These are phyloP conservation scores for Zea luxurians DNA, from an alignment of 176 grass and related monocot species.

Conservation along the genomic window DNA sequence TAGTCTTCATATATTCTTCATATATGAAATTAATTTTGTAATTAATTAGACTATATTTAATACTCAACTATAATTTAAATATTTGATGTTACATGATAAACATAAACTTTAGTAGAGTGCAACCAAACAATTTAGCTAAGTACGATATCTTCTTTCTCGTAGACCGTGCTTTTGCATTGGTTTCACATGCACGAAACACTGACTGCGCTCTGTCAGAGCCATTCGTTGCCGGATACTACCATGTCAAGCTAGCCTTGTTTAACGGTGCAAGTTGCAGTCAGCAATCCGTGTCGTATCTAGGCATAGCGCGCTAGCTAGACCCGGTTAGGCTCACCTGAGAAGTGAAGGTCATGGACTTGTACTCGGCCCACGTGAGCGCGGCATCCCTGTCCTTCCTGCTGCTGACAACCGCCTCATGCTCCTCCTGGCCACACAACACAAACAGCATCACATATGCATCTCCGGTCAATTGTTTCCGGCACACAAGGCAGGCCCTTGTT, in stretches of 20 bases:
- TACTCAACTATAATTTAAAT: too few relatives aligned
- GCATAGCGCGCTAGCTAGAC: neutral
- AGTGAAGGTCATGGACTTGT: slow-evolving; percentile 87
- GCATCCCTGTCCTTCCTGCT: slow-evolving; percentile 56
- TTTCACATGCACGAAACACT: slow-evolving; percentile 18
- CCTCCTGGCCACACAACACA: slow-evolving; percentile 57
- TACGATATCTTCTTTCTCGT: slow-evolving; percentile 17
- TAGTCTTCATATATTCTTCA: too few relatives aligned
- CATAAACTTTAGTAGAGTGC: too few relatives aligned
- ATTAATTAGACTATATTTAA: too few relatives aligned
- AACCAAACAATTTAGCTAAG: neutral
- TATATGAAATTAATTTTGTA: too few relatives aligned
- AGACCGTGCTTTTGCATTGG: neutral
- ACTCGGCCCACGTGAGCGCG: slow-evolving; percentile 75
- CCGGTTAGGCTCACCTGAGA: slow-evolving; percentile 64
- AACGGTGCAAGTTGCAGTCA: slow-evolving; percentile 32
- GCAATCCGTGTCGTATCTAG: slow-evolving; percentile 6
- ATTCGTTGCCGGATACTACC: too few relatives aligned
- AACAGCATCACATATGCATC: neutral
- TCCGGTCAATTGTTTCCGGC: slow-evolving; percentile 31
- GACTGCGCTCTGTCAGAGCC: neutral
- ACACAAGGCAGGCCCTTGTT: slow-evolving; percentile 18
- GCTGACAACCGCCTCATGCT: slow-evolving; percentile 69
- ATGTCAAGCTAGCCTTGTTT: neutral
- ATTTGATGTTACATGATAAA: too few relatives aligned